These are phyloP conservation scores for Podila clonocystis DNA, from an alignment of 192 early-diverging fungal species.

Conservation along the genomic window DNA sequence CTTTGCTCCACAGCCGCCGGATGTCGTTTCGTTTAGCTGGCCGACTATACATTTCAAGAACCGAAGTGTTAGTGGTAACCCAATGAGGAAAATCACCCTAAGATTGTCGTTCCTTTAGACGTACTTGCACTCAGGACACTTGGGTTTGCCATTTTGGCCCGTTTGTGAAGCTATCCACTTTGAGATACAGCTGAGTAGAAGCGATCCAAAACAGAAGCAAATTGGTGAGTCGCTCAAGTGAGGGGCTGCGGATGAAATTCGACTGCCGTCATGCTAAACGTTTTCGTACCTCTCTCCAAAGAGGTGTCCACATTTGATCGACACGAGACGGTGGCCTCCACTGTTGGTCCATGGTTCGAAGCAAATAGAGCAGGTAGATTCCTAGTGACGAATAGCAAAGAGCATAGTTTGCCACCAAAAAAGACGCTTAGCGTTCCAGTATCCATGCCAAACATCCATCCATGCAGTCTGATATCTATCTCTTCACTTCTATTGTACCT, in stretches of 20 bases:
- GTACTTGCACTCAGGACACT: conserved; percentile 58
- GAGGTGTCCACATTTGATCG: conserved; percentile 49
- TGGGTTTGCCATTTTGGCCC: conserved; percentile 4
- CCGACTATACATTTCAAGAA: not conserved
- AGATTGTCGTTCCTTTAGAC: not conserved
- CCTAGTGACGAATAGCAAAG: not conserved
- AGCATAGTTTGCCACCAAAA: not conserved
- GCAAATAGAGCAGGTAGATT: conserved; percentile 49
- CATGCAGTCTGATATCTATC: no score
- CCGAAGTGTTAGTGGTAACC: not conserved
- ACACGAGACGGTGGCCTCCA: conserved; percentile 40
- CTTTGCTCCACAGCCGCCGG: conserved; percentile 49
- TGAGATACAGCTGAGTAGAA: conserved; percentile 30
- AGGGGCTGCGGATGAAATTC: no score
- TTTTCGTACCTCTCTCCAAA: conserved; percentile 40
- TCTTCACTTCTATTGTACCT: not conserved
- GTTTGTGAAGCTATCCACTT: conserved; percentile 38
- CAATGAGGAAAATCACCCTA: not conserved
- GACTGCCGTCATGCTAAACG: not conserved
- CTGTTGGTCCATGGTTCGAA: conserved; percentile 52
- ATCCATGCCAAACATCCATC: not conserved
- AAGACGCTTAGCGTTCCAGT: not conserved
- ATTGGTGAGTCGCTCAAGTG: no score
- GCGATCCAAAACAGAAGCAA: no score
- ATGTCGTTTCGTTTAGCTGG: conserved; percentile 30